Evolutionary conservation across 352 stramenopile genomes (phyloP).

Genomic region (Pythium periplocum): DNA sequence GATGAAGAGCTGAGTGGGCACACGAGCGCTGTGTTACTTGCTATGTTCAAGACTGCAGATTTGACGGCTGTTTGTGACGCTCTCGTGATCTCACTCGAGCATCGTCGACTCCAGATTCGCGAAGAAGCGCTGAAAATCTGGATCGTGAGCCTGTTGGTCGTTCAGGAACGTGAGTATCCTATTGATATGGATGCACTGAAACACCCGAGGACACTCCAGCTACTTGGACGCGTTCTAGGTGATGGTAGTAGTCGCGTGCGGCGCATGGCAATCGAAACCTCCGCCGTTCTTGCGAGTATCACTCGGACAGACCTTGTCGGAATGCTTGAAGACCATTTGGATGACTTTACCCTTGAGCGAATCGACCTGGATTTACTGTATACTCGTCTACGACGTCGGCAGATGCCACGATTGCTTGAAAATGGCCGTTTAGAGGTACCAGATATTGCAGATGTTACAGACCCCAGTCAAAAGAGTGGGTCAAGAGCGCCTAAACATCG

Average conservation of each 20-base stretch:
- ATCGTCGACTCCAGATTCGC: conserved; percentile 50
- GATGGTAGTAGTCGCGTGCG: conserved; percentile 43
- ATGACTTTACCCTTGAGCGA: conserved; percentile 45
- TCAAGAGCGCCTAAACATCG: too few species aligned
- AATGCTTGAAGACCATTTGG: conserved; percentile 35
- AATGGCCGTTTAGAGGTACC: conserved; percentile 21
- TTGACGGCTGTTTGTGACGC: too few species aligned
- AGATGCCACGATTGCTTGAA: conserved; percentile 28
- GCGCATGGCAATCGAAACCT: conserved; percentile 37
- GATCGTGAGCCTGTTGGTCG: conserved; percentile 41
- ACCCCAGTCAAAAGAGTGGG: too few species aligned
- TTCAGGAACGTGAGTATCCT: conserved; percentile 1
- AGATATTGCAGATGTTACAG: too few species aligned
- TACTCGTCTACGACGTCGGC: conserved; percentile 26
- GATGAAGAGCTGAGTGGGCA: conserved; percentile 23
- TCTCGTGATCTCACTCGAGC: conserved; percentile 19
- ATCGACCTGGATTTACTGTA: conserved; percentile 46
- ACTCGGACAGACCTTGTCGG: conserved; percentile 35
- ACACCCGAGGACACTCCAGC: conserved; percentile 16
- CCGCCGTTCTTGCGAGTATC: conserved; percentile 26
- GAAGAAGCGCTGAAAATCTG: conserved; percentile 57
- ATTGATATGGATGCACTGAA: background rate
- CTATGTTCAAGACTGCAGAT: too few species aligned
- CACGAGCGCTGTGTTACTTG: too few species aligned
- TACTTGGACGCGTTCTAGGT: conserved; percentile 37